phyloP scores from a whole-genome alignment of 106 monocot genomes.

The Xerophyta viscosa region DNA sequence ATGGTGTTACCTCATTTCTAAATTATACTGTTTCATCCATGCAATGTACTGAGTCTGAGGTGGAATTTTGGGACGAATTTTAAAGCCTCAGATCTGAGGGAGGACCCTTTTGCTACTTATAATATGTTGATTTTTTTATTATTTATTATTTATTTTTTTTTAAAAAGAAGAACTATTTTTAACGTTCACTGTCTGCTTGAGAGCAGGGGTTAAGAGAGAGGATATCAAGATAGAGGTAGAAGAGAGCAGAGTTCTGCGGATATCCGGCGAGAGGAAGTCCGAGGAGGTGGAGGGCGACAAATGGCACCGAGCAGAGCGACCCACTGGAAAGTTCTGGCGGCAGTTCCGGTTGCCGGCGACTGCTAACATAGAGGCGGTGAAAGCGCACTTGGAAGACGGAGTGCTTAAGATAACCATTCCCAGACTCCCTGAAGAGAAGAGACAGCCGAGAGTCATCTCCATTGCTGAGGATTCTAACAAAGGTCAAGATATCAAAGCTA shows the following conservation, averaged over 20 bases:
- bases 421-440: conserved; percentile 26
- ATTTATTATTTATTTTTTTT: too few relatives aligned
- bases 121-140: too few relatives aligned
- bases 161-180: too few relatives aligned
- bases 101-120: too few relatives aligned
- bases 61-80: too few relatives aligned
- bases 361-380: conserved; percentile 23
- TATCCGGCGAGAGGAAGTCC: conserved; percentile 32
- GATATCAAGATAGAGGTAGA: conserved; percentile 51
- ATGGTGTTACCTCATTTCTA: too few relatives aligned
- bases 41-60: too few relatives aligned
- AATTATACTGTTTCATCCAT: too few relatives aligned
- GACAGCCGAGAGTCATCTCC: conserved; percentile 21
- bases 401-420: conserved; percentile 39
- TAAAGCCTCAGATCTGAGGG: too few relatives aligned
- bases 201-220: conserved; percentile 36
- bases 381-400: conserved; percentile 31
- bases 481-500: conserved; percentile 20
- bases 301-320: conserved; percentile 40
- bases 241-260: conserved; percentile 36
- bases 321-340: conserved; percentile 40
- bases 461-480: conserved; percentile 10
- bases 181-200: not conserved
- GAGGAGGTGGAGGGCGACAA: conserved; percentile 30
- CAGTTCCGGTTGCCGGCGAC: conserved; percentile 36